Evolutionary conservation across 2,329 filamentous ascomycete genomes (phyloP).

Genomic region (Monosporascus sp.): DNA sequence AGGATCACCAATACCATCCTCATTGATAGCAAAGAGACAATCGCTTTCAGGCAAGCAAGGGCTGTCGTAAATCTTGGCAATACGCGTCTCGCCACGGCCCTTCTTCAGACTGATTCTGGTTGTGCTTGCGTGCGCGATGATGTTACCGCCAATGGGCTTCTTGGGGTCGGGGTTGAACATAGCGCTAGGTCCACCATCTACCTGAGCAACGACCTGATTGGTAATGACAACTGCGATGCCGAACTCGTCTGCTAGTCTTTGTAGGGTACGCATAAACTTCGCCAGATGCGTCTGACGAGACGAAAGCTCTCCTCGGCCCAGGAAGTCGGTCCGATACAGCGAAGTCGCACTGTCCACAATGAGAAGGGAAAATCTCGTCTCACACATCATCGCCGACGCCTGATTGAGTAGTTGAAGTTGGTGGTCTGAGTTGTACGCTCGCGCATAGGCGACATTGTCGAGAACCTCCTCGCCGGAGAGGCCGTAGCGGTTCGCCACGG

Average conservation of each 20-base stretch:
- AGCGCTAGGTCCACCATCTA: conserved; percentile 88
- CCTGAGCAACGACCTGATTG: conserved; percentile 97
- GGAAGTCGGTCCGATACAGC: conserved; percentile 92
- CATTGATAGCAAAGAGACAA: conserved; percentile 92
- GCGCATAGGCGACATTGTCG: conserved; percentile 96
- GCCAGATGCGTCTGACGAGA: conserved; percentile 83
- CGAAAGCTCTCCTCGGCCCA: conserved; percentile 94
- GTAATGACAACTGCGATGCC: conserved; percentile 98
- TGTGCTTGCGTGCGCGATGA: conserved; percentile 95
- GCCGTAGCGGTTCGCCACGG: conserved; percentile 90
- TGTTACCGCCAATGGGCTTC: conserved; percentile 98
- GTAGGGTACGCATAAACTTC: conserved; percentile 81
- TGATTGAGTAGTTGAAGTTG: conserved; percentile 93
- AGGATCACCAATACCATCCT: conserved; percentile 94
- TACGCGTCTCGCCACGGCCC: conserved; percentile 87
- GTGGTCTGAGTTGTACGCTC: conserved; percentile 97
- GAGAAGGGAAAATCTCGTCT: conserved; percentile 92
- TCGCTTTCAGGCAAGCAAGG: conserved; percentile 95
- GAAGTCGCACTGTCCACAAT: conserved; percentile 95
- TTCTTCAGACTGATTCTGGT: conserved; percentile 94
- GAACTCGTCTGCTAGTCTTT: conserved; percentile 75
- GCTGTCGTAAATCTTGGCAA: conserved; percentile 99
- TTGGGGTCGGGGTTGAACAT: conserved; percentile 99
- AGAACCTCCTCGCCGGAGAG: conserved; percentile 94
- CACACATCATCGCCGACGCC: conserved; percentile 98